phyloP scores from a whole-genome alignment of 78 protist species.

The Ministeria vibrans region DNA sequence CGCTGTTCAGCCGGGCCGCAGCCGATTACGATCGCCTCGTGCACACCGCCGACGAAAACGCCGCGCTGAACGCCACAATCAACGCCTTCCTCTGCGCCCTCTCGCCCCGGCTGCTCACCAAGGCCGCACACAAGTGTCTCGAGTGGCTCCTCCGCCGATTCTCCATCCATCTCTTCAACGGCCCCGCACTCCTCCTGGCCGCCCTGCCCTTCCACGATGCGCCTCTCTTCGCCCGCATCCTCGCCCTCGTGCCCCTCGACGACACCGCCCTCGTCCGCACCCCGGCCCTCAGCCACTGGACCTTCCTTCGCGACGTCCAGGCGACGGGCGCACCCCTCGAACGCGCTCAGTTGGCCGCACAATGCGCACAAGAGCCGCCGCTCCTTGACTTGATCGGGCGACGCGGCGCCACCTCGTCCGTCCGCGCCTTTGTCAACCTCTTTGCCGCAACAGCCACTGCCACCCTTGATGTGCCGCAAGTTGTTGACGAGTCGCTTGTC shows the following conservation, averaged over 20 bases:
- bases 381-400: not conserved
- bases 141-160: constrained; percentile 63
- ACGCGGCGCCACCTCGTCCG: not conserved
- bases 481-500: no score
- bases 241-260: constrained; percentile 27
- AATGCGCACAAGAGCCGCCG: not conserved
- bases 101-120: constrained; percentile 36
- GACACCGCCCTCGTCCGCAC: not conserved
- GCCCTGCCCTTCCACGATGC: constrained; percentile 62
- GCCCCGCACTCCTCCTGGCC: constrained; percentile 21
- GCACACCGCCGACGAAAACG: constrained; percentile 40
- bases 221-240: constrained; percentile 40
- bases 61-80: constrained; percentile 26
- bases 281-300: not conserved
- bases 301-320: not conserved
- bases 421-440: not conserved
- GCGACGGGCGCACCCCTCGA: not conserved
- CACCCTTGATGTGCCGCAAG: no score
- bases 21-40: constrained; percentile 11
- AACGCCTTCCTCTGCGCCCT: constrained; percentile 22
- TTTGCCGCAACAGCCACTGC: no score
- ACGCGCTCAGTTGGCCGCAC: not conserved
- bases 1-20: constrained; percentile 9
- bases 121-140: constrained; percentile 49
- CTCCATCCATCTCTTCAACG: constrained; percentile 46